phyloP scores from a whole-genome alignment of 192 early-diverging fungal genomes.

The Spizellomyces sp. region DNA sequence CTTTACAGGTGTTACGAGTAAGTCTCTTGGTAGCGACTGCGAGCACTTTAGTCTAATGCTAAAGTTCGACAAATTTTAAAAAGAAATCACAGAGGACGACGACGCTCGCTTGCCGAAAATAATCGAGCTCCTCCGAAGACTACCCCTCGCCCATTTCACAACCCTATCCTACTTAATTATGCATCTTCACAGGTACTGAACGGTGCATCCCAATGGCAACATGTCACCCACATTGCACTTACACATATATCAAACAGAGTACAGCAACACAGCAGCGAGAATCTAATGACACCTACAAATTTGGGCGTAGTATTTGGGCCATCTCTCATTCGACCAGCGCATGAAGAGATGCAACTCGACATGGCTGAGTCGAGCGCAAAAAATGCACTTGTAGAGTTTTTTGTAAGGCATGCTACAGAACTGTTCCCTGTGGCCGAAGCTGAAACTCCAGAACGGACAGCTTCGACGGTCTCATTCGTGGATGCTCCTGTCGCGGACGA shows the following conservation, averaged over 20 bases:
- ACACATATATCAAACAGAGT: conserved; percentile 18
- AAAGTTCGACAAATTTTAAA: too few relatives aligned
- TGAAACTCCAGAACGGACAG: too few relatives aligned
- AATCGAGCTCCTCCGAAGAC: conserved; percentile 5
- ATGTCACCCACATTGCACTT: conserved; percentile 3
- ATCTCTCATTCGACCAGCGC: conserved; percentile 17
- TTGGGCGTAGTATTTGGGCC: conserved; percentile 50
- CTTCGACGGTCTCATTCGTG: too few relatives aligned
- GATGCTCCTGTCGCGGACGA: too few relatives aligned
- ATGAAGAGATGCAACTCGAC: conserved; percentile 19
- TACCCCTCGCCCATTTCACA: conserved; percentile 28
- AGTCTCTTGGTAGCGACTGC: not conserved
- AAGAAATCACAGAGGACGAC: not conserved
- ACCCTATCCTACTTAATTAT: conserved; percentile 37
- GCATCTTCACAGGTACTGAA: conserved; percentile 30
- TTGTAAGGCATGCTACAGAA: conserved; percentile 27
- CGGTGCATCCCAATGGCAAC: conserved; percentile 7
- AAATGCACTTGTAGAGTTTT: conserved; percentile 29
- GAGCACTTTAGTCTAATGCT: too few relatives aligned
- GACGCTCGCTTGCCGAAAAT: conserved; percentile 3
- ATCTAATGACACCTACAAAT: conserved; percentile 46
- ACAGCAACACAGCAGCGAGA: conserved; percentile 30
- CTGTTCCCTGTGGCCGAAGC: conserved; percentile 14
- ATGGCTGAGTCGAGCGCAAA: conserved; percentile 29
- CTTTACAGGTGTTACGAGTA: not conserved